Evolutionary conservation across 2,329 filamentous ascomycete species (phyloP), one percentile per base, ranked within the genome.

Genomic region (Neurospora sp.): DNA sequence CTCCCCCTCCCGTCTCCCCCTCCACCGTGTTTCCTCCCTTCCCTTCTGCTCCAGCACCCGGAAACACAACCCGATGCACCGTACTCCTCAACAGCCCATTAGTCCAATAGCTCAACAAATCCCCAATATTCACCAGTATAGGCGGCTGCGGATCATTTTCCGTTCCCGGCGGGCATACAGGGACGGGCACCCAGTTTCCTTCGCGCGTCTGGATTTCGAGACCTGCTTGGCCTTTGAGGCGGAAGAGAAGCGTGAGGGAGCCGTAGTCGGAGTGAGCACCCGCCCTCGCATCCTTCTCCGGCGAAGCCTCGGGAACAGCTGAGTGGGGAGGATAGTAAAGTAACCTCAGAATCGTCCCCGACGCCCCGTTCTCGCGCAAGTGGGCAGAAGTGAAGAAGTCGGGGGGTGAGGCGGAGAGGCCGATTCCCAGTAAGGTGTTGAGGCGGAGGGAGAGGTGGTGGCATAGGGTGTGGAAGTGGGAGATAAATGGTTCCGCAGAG

Each of bases 241-340:
- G 93, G 83, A 99, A 98, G 11, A 98, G 86, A n/a, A 90, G 82
- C 1, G 88, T 90, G 70, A 90, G 80, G 71, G 85, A 87, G 70
- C 89, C 89, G 80, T 97, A 97, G 82, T 97, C 94, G 4, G 91
- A 95, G 80, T 98, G 95, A 0, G 95, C 93, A 70, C 95, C 96
- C 7, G 95, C 95, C 38, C 95, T 90, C 72, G 97, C 87, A 76
- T 95, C 28, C 28, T 33, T 33, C 28, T 33, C 28, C 28, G 4
- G 28, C 28, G 28, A 33, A 33, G 28, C 28, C 28, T 33, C 28
- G 28, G 28, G 28, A 33, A 33, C 28, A 33, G 28, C 28, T 33
- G 28, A 33, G 28, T 33, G 28, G 28, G 88, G 85, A 0, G 91
- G 91, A 80, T 93, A 94, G 80, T 89, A 88, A 1, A 97, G 87